A percentile compares a stretch with the other conserved stretches of the same genome.
These are phyloP conservation scores for Puccinellia tenuiflora DNA, from an alignment of 176 grass and related monocot species.

Conservation along the genomic window DNA sequence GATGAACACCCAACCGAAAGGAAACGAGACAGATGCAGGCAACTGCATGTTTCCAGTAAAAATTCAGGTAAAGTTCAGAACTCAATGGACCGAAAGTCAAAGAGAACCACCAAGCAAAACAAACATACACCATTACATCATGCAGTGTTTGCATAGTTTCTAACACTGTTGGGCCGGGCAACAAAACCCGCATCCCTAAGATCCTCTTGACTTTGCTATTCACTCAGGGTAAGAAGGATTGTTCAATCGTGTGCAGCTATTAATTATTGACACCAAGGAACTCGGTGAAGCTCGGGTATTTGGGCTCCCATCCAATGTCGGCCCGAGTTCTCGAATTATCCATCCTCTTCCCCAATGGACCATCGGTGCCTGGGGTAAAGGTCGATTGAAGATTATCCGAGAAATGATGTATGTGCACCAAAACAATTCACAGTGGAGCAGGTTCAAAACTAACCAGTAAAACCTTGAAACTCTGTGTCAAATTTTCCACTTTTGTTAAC, in stretches of 20 bases:
- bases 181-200: neutral
- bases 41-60: too few relatives aligned
- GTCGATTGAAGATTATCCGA: neutral
- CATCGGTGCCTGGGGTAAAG: conserved; percentile 46
- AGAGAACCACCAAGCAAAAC: too few relatives aligned
- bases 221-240: neutral
- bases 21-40: too few relatives aligned
- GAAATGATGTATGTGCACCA: neutral
- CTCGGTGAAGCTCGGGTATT: conserved; percentile 53
- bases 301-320: conserved; percentile 71
- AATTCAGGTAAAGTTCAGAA: too few relatives aligned
- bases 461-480: conserved; percentile 63
- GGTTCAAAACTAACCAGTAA: conserved; percentile 52
- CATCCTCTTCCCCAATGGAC: conserved; percentile 83
- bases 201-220: neutral
- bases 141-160: neutral
- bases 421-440: neutral
- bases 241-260: neutral
- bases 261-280: conserved; percentile 57
- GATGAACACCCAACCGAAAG: too few relatives aligned
- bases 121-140: neutral
- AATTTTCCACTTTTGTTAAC: conserved; percentile 77
- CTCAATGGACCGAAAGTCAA: too few relatives aligned
- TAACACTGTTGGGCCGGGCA: neutral
- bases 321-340: conserved; percentile 69